Conservation (phyloP, 805 yeast species). For the Pichia heedii region DNA sequence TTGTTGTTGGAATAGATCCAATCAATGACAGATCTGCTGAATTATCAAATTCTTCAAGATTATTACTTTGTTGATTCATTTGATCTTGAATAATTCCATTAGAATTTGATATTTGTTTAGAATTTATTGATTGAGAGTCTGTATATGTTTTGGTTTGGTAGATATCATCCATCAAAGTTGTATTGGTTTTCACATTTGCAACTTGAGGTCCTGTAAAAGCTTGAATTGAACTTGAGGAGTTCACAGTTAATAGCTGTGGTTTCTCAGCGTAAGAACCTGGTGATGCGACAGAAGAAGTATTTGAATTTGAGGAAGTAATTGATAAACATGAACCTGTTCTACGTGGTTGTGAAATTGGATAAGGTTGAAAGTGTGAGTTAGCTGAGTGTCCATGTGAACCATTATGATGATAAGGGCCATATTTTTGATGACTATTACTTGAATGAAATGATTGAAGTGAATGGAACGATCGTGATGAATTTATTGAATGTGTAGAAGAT, state of each 20-base stretch:
- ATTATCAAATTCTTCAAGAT: neutral
- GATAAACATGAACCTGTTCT: conserved; percentile 19
- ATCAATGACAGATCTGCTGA: conserved; percentile 3
- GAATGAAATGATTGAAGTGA: conserved; percentile 5
- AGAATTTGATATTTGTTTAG: neutral
- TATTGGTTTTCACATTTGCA: conserved; percentile 25
- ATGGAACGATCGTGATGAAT: conserved; percentile 12
- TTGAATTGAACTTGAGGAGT: conserved; percentile 16
- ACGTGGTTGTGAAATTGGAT: conserved; percentile 16
- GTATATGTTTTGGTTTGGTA: conserved; percentile 27
- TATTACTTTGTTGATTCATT: neutral
- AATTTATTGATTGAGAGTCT: conserved; percentile 10
- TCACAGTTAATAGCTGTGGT: conserved; percentile 20
- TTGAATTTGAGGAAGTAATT: conserved; percentile 19
- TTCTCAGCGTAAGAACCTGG: conserved; percentile 14
- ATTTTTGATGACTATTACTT: conserved; percentile 13
- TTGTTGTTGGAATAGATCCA: conserved; percentile 6
- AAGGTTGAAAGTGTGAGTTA: conserved; percentile 20
- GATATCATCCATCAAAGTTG: conserved; percentile 27
- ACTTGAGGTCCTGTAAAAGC: conserved; percentile 15
- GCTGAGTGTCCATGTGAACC: conserved; percentile 14
- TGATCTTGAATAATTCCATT: neutral
- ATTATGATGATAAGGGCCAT: conserved; percentile 11
- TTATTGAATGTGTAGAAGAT: conserved; percentile 21
- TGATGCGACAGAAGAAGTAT: conserved; percentile 23